phyloP scores from a whole-genome alignment of 192 early-diverging fungal genomes.

The Backusella mclennaniae region DNA sequence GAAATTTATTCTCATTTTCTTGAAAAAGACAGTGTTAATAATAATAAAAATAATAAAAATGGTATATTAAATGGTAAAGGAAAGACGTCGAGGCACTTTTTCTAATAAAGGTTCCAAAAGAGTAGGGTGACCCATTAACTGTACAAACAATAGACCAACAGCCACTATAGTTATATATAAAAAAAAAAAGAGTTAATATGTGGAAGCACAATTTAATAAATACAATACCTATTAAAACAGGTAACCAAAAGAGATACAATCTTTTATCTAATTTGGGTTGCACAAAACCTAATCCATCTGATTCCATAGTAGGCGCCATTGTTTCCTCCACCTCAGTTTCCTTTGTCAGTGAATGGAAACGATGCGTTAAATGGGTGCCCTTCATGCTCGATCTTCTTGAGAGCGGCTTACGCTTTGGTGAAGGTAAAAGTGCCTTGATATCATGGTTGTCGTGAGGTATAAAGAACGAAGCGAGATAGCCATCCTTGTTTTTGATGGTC shows the following conservation, averaged over 20 bases:
- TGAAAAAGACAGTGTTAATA: no score
- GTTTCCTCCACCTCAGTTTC: slow-evolving; percentile 9
- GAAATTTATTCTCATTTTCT: no score
- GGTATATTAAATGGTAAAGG: background rate
- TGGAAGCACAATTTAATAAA: background rate
- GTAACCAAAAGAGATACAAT: slow-evolving; percentile 60
- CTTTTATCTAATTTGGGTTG: slow-evolving; percentile 50
- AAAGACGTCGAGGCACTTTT: background rate
- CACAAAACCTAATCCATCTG: slow-evolving; percentile 23
- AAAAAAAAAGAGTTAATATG: background rate
- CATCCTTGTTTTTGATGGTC: background rate
- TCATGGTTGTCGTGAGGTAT: background rate
- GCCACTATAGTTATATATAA: background rate
- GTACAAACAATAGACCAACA: background rate
- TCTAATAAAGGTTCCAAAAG: background rate
- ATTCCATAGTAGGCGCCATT: slow-evolving; percentile 21
- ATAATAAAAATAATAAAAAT: no score
- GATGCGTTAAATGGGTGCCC: slow-evolving; percentile 1
- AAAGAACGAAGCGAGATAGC: background rate
- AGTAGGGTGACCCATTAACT: background rate
- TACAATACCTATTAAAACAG: slow-evolving; percentile 40
- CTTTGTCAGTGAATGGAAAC: slow-evolving; percentile 13
- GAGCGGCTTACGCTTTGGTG: background rate
- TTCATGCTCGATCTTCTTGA: slow-evolving; percentile 19
- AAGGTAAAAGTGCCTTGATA: background rate